Conservation (phyloP, 345 rosid species). For the Sapria himalayana region DNA sequence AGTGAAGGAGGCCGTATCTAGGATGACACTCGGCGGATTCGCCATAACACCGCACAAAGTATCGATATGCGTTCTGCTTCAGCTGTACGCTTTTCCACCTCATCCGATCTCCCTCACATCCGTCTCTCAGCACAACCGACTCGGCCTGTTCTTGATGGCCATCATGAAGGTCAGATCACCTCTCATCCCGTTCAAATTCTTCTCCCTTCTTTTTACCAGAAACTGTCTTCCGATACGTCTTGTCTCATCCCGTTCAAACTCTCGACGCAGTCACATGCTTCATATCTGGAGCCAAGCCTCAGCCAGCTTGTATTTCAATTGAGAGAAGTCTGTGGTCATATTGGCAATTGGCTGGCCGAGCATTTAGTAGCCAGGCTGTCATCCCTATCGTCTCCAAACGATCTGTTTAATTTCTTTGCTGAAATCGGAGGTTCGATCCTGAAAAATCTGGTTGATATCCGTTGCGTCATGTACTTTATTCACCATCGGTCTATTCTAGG, state of each 20-base stretch:
- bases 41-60: conserved; percentile 73
- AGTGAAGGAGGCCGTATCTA: too few relatives aligned
- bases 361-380: conserved; percentile 42
- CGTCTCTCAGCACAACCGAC: conserved; percentile 78
- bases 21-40: conserved; percentile 27
- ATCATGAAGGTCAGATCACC: conserved; percentile 42
- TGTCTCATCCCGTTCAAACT: not conserved
- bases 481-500: conserved; percentile 20
- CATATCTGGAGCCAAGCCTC: conserved; percentile 60
- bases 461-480: not conserved
- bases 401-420: conserved; percentile 52
- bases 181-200: not conserved
- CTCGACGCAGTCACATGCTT: conserved; percentile 50
- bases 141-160: conserved; percentile 56
- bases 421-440: conserved; percentile 64
- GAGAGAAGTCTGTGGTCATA: conserved; percentile 39
- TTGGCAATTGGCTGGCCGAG: conserved; percentile 51
- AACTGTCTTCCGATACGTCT: too few relatives aligned
- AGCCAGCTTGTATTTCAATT: conserved; percentile 47
- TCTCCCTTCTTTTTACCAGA: not conserved
- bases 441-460: not conserved
- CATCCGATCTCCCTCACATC: conserved; percentile 68
- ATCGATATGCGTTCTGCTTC: conserved; percentile 59
- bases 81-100: conserved; percentile 57
- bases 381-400: conserved; percentile 54